phyloP scores from a whole-genome alignment of 768 basidiomycete genomes.

The Cubamyces lactineus region DNA sequence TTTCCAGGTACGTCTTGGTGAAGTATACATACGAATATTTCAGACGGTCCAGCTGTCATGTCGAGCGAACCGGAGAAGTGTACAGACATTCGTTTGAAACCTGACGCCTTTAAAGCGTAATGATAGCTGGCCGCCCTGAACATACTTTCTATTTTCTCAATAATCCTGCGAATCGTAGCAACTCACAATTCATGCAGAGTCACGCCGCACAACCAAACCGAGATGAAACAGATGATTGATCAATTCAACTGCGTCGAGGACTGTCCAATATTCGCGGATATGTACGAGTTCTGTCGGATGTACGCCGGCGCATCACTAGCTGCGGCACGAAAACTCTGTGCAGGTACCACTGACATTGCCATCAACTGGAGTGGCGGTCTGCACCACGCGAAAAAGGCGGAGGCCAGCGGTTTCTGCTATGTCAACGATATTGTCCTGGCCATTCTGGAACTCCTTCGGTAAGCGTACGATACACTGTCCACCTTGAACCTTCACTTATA shows the following conservation, averaged over 20 bases:
- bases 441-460: conserved; percentile 83
- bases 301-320: conserved; percentile 93
- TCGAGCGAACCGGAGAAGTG: too few relatives aligned
- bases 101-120: too few relatives aligned
- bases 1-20: conserved; percentile 67
- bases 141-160: too few relatives aligned
- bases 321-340: conserved; percentile 84
- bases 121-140: too few relatives aligned
- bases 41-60: too few relatives aligned
- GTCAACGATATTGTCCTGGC: conserved; percentile 96
- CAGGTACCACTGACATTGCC: conserved; percentile 90
- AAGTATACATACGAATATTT: too few relatives aligned
- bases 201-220: conserved; percentile 70
- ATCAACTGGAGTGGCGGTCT: conserved; percentile 99
- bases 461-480: neutral
- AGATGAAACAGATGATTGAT: conserved; percentile 79
- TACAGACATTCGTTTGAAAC: too few relatives aligned
- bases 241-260: conserved; percentile 96
- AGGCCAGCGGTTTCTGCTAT: conserved; percentile 98
- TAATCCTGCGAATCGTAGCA: neutral
- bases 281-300: conserved; percentile 94
- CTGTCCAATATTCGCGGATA: conserved; percentile 93
- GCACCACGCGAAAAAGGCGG: conserved; percentile 97
- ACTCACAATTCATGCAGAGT: conserved; percentile 53
- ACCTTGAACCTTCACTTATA: neutral